Conservation (phyloP, 164 flowering plant genomes). For the Magnolia changhungtana region DNA sequence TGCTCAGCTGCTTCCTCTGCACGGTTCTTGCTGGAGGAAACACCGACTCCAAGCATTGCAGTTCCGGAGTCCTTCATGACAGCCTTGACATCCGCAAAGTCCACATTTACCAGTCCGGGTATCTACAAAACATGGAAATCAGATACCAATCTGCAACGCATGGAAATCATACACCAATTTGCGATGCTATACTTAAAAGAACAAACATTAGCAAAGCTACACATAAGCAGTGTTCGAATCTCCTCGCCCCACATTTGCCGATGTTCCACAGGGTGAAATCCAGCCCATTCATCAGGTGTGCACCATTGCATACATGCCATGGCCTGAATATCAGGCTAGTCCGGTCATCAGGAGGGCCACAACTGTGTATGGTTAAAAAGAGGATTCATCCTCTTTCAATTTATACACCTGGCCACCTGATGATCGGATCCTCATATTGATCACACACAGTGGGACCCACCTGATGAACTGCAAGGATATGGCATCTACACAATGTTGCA, state of each 20-base stretch:
- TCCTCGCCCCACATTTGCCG: no score
- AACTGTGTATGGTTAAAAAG: no score
- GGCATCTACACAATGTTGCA: not conserved
- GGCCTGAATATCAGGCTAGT: no score
- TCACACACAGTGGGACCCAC: not conserved
- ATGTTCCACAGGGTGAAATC: no score
- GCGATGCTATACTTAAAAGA: not conserved
- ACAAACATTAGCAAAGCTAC: no score
- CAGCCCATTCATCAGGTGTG: no score
- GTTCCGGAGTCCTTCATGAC: slow-evolving; percentile 99
- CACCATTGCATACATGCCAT: no score
- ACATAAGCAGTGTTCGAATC: no score
- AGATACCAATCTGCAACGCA: not conserved
- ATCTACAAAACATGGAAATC: slow-evolving; percentile 47
- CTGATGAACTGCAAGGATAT: not conserved
- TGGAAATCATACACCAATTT: not conserved
- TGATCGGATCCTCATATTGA: not conserved
- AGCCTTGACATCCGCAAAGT: slow-evolving; percentile 99
- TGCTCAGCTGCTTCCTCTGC: slow-evolving; percentile 99
- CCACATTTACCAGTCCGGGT: slow-evolving; percentile 98
- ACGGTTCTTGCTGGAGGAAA: slow-evolving; percentile 96
- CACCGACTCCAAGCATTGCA: slow-evolving; percentile 99
- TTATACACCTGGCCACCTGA: not conserved
- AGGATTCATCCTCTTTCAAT: no score
- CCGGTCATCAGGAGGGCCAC: no score